Base-by-base conservation (phyloP, 2,329 filamentous ascomycete genomes). In the Emmonsiellopsis sp. region DNA sequence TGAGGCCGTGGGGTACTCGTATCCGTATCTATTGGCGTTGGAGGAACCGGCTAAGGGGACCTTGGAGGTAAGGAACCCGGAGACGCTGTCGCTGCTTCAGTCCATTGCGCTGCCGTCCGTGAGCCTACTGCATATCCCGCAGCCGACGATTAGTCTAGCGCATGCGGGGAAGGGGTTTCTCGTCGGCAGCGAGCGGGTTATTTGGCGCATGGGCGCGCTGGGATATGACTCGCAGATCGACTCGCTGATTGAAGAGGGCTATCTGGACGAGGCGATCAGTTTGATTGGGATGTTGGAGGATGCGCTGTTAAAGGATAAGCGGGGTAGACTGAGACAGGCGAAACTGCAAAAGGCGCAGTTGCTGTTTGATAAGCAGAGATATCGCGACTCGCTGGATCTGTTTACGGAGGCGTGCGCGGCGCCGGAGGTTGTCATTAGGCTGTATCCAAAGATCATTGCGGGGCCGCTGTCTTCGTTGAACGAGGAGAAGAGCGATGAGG, bases 81-180 rank as follows among this genome's bases (percentile, higher is more conserved):
- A 93, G 54, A 97, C 92, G 0, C 73, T 97, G 45, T 93, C 85
- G n/a, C 73, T 96, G 13, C 76, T 98, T 15, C 93, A 98, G 71
- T 89, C 83, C 0, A 85, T 98, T 50, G 77, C 83, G 6, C 78
- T 98, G 9, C 87, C 89, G 0, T 88, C 85, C 11, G 92, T 92
- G 1, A 87, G 81, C 34, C 84, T 91, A 57, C 76, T 98, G 54
- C 89, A 97, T 67, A 93, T 97, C 30, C 89, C 91, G 0, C 90
- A 94, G 49, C 91, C 92, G 0, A 95, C 89, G 16, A 86, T 92
- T 58, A 95, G 92, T 64, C 76, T 98, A n/a, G 89, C 92, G 0
- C 93, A 98, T 71, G 91, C 90, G 0, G 93, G 89, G 3, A 98
- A 98, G 67, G 92, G 91, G 0, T 98, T 98, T 62, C 80, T 97